Base-by-base conservation (phyloP, 2,329 filamentous ascomycete species). In the Zymoseptoria ardabiliae region DNA sequence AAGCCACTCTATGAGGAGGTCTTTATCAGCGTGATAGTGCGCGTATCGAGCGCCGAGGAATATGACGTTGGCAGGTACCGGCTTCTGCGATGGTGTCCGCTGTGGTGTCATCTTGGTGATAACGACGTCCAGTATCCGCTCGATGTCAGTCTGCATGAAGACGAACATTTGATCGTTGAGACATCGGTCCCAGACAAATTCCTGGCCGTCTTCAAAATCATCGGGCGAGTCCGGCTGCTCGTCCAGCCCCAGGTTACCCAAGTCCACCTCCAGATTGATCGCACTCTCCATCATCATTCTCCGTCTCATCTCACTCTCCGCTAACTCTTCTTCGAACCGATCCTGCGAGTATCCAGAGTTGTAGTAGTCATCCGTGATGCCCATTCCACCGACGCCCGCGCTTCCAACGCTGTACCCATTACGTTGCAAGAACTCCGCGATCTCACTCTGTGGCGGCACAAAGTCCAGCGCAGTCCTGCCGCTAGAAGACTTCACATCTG, bases 221-320 rank as follows among this genome's bases (percentile, higher is more conserved):
- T 93, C 91, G 17, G 83, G 80, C 77, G 91, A 90, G 80, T 97
- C 94, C 56, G 92, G 90, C 70, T 95, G 89, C 73, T 99, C 94
- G 71, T 99, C 94, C 69, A 99, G 87, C 28, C 94, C 94, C 58
- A 99, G 84, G 68, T 96, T 99, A 11, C 93, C 94, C 58, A 99
- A 76, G 70, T 99, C 94, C 50, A 99, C 94, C 74, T 99, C 94
- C 41, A 99, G 80, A 73, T 99, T 96, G 65, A 95, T 88, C 5
- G 94, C 93, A 71, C 94, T 99, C 73, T 99, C 94, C 85, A 95
- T 94, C 93, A 97, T 97, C 91, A 99, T 96, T 30, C 94, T 85
- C 64, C 93, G 84, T 71, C 93, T 90, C 83, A 97, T 85, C 74
- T 97, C 94, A 67, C 90, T 96, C 74, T 99, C 94, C 2, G 92